phyloP scores from a whole-genome alignment of 1,284 basidiomycete genomes.

The Ceratobasidium papillatum region DNA sequence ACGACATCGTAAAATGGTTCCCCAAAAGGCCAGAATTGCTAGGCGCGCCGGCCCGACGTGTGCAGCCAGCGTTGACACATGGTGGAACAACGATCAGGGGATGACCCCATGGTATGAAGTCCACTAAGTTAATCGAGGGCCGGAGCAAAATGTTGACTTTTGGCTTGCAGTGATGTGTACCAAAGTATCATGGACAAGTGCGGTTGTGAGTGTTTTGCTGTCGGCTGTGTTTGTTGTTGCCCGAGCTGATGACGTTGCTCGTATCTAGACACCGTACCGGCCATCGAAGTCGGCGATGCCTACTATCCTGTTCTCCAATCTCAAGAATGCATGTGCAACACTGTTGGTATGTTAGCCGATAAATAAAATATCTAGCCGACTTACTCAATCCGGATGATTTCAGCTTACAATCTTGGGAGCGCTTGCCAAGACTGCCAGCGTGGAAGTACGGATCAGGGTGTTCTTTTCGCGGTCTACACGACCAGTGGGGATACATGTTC shows the following conservation, averaged over 20 bases:
- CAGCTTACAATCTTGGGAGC: constrained; percentile 39
- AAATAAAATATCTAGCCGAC: not conserved
- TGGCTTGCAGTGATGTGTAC: constrained; percentile 31
- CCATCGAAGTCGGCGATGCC: constrained; percentile 3
- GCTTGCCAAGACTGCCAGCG: constrained; percentile 40
- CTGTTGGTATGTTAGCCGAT: constrained; percentile 8
- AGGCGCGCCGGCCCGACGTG: constrained; percentile 30
- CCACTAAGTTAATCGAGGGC: not conserved
- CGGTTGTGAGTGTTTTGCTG: constrained; percentile 1
- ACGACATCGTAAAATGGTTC: constrained; percentile 10
- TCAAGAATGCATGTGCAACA: constrained; percentile 37
- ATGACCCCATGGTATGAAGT: constrained; percentile 13
- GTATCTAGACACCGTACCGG: constrained; percentile 6
- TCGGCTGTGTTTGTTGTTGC: constrained; percentile 15
- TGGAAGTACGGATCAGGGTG: constrained; percentile 24
- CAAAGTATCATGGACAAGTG: constrained; percentile 35
- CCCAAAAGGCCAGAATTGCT: not conserved
- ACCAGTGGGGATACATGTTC: constrained; percentile 22
- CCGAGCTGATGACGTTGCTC: constrained; percentile 31
- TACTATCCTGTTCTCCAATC: constrained; percentile 30
- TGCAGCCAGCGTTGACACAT: constrained; percentile 1
- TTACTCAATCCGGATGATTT: constrained; percentile 6
- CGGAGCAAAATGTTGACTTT: not conserved
- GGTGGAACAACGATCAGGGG: constrained; percentile 39
- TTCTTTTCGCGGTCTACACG: constrained; percentile 9